Evolutionary conservation across 1,284 basidiomycete species (phyloP).

Genomic region (Naganishia cerealis): DNA sequence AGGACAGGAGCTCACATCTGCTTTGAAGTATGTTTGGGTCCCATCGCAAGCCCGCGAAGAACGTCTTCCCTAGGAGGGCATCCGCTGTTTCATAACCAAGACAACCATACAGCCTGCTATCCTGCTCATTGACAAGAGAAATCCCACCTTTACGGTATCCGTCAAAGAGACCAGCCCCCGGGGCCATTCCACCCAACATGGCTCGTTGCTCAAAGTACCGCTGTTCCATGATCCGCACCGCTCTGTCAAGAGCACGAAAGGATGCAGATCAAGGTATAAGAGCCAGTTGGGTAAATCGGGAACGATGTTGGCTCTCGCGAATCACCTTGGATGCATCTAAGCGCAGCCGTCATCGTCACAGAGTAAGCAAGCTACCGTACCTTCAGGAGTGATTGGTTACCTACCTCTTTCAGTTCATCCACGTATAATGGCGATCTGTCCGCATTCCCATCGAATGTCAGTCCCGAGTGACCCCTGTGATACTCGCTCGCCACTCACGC

Average conservation of each 20-base stretch:
- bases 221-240: conserved; percentile 35
- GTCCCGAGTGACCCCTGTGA: not conserved
- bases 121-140: not conserved
- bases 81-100: conserved; percentile 27
- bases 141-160: conserved; percentile 34
- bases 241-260: not conserved
- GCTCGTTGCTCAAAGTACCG: conserved; percentile 37
- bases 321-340: conserved; percentile 34
- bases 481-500: conserved; percentile 18
- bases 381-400: not conserved
- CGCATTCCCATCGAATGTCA: not conserved
- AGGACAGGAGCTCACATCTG: conserved; percentile 30
- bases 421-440: conserved; percentile 35
- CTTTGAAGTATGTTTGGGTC: conserved; percentile 30
- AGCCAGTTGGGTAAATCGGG: not conserved
- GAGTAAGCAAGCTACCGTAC: not conserved
- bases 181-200: conserved; percentile 34
- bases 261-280: not conserved
- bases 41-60: conserved; percentile 34
- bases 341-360: not conserved
- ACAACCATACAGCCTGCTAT: not conserved
- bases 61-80: conserved; percentile 33
- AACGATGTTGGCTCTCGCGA: not conserved
- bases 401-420: conserved; percentile 35
- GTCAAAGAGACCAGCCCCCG: conserved; percentile 36